Evolutionary conservation across 83 land plant genomes (phyloP), one percentile per base, ranked within the genome.

Genomic region (Isoetes engelmannii): DNA sequence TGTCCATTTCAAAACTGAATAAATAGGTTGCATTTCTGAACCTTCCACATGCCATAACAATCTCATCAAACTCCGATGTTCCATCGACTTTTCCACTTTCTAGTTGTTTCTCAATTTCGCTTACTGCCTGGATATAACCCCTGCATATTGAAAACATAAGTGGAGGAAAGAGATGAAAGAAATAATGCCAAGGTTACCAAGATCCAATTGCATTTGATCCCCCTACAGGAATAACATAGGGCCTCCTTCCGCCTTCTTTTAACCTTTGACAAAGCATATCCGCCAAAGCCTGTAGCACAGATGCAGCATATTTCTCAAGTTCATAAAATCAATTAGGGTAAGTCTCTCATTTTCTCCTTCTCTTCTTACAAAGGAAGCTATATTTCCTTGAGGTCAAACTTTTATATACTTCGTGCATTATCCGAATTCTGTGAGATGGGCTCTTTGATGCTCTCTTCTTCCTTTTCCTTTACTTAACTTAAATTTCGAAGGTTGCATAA

Each of bases 41-140:
- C 98, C 98, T 93, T 82, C 98, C 98, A 80, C 98, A 93, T 64
- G 98, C 98, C 47, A 89, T 87, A 57, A 87, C 98, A 76, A 93
- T 84, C 72, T 87, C 98, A 80, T 85, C 85, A 79, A 89, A 81
- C 62, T 51, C 57, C 48, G 56, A 10, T 51, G 50, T 21, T 19
- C 76, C 75, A 42, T 21, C 19, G 12, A 55, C 70, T 45, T 28
- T 69, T 21, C 67, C 70, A 51, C 62, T 70, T 57, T 76, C 70
- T 60, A 83, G 44, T 80, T 93, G 92, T 55, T 79, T 73, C 79
- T 93, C 86, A 60, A 93, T 84, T 71, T 93, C 98, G 69, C 88
- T 82, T 7, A 87, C 75, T 68, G 92, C 90, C 77, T 90, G 92
- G 71, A 94, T 80, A 59, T 94, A 94, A 57, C 99, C 99, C 99